A percentile compares a stretch with the other conserved stretches of the same genome.
Conservation (phyloP, 2,329 filamentous ascomycete genomes). For the Talaromyces sp. region DNA sequence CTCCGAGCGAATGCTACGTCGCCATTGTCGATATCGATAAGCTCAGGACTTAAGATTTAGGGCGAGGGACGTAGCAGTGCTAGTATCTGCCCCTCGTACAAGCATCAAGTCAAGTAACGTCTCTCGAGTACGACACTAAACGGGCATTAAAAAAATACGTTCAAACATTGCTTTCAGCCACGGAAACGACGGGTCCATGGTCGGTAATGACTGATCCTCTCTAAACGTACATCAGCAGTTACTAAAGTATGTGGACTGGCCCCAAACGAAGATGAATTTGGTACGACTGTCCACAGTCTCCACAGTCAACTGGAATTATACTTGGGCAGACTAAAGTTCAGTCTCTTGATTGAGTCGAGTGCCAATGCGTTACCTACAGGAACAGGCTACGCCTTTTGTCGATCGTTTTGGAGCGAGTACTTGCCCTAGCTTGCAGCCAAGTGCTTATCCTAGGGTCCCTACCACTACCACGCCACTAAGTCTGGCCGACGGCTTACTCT, state of each 20-base stretch:
- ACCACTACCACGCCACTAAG: background rate
- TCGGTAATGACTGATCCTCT: background rate
- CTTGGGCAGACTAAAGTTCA: background rate
- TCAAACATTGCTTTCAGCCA: background rate
- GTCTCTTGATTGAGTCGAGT: background rate
- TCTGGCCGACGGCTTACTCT: background rate
- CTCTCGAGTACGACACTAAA: background rate
- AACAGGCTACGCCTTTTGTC: background rate
- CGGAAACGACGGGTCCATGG: background rate
- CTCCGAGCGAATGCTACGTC: slow-evolving; percentile 1
- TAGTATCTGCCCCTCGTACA: slow-evolving; percentile 1
- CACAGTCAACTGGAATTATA: background rate
- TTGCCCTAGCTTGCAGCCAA: background rate
- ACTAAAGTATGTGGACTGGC: background rate
- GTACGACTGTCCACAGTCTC: background rate
- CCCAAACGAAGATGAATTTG: background rate
- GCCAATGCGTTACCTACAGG: background rate
- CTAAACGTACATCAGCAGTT: background rate
- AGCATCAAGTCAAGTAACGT: background rate
- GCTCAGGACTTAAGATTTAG: background rate
- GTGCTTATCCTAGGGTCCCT: background rate
- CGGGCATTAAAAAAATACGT: background rate
- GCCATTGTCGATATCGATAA: slow-evolving; percentile 8
- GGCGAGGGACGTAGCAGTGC: slow-evolving; percentile 1
- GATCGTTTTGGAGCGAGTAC: background rate